Conservation (phyloP, 2,329 filamentous ascomycete species). For the Diplodia mutila region DNA sequence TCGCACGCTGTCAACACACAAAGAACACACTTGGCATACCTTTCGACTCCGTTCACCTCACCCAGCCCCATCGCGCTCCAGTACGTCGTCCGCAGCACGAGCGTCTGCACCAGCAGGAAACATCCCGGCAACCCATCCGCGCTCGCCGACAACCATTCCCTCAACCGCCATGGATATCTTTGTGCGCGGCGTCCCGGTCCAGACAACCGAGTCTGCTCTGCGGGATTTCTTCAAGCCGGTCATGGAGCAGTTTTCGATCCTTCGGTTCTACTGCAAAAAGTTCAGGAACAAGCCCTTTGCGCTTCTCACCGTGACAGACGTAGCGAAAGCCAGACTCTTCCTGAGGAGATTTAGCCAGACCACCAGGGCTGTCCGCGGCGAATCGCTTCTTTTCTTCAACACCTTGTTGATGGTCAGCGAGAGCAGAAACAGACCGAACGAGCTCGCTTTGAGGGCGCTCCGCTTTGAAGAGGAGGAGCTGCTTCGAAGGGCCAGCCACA, state of each 20-base stretch:
- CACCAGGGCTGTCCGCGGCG: slow-evolving; percentile 27
- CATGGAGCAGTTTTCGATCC: slow-evolving; percentile 46
- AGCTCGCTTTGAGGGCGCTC: slow-evolving; percentile 33
- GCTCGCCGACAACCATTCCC: not conserved
- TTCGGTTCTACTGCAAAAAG: slow-evolving; percentile 51
- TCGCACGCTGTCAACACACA: not conserved
- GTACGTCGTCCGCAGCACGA: too few species aligned
- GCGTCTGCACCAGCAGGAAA: too few species aligned
- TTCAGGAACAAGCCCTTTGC: slow-evolving; percentile 46
- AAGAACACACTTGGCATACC: not conserved
- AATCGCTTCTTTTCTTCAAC: slow-evolving; percentile 1
- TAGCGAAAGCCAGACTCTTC: slow-evolving; percentile 47
- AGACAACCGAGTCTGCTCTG: slow-evolving; percentile 49
- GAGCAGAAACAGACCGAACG: slow-evolving; percentile 34
- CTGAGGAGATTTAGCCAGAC: slow-evolving; percentile 39
- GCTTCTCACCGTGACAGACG: slow-evolving; percentile 51
- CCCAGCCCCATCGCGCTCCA: too few species aligned
- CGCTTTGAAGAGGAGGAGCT: slow-evolving; percentile 31
- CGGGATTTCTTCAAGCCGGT: slow-evolving; percentile 45
- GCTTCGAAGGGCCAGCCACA: slow-evolving; percentile 8
- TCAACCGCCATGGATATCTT: slow-evolving; percentile 52
- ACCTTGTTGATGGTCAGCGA: slow-evolving; percentile 28
- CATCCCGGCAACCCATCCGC: too few species aligned
- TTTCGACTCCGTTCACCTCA: not conserved
- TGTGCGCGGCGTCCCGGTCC: slow-evolving; percentile 47